These are phyloP conservation scores for Xerophyta viscosa DNA, from an alignment of 106 monocot genomes.

Conservation along the genomic window DNA sequence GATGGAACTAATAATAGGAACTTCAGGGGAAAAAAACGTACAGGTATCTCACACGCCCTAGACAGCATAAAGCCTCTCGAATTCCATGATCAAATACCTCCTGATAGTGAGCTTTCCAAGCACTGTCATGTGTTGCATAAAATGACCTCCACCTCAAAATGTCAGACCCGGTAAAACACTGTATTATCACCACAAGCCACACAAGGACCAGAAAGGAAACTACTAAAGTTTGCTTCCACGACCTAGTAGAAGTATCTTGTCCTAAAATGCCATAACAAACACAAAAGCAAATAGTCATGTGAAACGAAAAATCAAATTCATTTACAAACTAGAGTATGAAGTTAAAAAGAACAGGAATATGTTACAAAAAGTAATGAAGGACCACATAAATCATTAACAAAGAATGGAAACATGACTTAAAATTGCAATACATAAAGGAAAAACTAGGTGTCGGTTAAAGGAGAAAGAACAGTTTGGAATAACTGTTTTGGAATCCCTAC, in stretches of 20 bases:
- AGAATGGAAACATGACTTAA: no score
- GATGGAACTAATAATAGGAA: no score
- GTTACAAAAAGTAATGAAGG: no score
- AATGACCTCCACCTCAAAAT: constrained; percentile 93
- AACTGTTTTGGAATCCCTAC: no score
- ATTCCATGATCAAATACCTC: constrained; percentile 98
- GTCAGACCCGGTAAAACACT: constrained; percentile 80
- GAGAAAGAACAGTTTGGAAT: no score
- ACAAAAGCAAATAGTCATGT: no score
- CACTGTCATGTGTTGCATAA: constrained; percentile 84
- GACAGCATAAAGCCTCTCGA: constrained; percentile 90
- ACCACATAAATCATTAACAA: no score
- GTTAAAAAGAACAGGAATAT: no score
- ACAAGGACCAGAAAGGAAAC: constrained; percentile 49
- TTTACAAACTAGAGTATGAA: no score
- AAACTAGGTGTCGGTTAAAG: no score
- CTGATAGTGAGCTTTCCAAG: constrained; percentile 94
- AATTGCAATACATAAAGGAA: no score
- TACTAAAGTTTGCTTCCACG: constrained; percentile 32
- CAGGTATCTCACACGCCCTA: constrained; percentile 93
- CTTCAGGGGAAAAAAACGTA: constrained; percentile 22
- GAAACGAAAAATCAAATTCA: no score
- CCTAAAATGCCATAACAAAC: constrained; percentile 41
- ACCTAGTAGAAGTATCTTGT: constrained; percentile 27
- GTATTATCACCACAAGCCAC: constrained; percentile 70